Conservation (phyloP, 805 yeast genomes). For the Yarrowia alimentaria region DNA sequence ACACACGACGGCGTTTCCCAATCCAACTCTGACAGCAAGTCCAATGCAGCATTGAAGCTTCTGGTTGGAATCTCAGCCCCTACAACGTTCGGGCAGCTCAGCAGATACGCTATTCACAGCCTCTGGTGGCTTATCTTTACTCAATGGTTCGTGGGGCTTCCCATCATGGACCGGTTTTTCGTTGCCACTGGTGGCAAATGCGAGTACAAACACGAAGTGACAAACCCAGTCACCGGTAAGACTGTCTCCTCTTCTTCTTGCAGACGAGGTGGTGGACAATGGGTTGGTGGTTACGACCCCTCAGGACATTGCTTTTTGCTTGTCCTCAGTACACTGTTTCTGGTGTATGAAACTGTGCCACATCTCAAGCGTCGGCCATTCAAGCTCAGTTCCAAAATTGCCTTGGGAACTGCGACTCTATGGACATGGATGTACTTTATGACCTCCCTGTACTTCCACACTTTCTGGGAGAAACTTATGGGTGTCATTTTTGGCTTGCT, state of each 20-base stretch:
- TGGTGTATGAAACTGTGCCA: slow-evolving; percentile 63
- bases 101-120: slow-evolving; percentile 56
- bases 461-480: slow-evolving; percentile 66
- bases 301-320: slow-evolving; percentile 88
- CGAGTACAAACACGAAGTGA: slow-evolving; percentile 31
- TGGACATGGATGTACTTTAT: slow-evolving; percentile 89
- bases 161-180: slow-evolving; percentile 86
- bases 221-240: slow-evolving; percentile 1
- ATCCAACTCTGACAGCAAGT: slow-evolving; percentile 20
- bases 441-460: slow-evolving; percentile 84
- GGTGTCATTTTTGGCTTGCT: slow-evolving; percentile 65
- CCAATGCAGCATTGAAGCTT: slow-evolving; percentile 18
- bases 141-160: slow-evolving; percentile 82
- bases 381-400: slow-evolving; percentile 34
- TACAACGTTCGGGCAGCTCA: slow-evolving; percentile 18
- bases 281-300: slow-evolving; percentile 93
- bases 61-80: slow-evolving; percentile 23
- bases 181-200: slow-evolving; percentile 82
- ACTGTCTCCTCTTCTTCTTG: slow-evolving; percentile 45
- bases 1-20: slow-evolving; percentile 13
- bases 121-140: slow-evolving; percentile 83
- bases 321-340: slow-evolving; percentile 59
- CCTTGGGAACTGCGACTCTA: slow-evolving; percentile 44
- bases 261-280: slow-evolving; percentile 59
- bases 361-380: slow-evolving; percentile 13